Evolutionary conservation across 2,329 filamentous ascomycete genomes (phyloP), one percentile per base, ranked within the genome.

Genomic region (Apiospora saccharicola): DNA sequence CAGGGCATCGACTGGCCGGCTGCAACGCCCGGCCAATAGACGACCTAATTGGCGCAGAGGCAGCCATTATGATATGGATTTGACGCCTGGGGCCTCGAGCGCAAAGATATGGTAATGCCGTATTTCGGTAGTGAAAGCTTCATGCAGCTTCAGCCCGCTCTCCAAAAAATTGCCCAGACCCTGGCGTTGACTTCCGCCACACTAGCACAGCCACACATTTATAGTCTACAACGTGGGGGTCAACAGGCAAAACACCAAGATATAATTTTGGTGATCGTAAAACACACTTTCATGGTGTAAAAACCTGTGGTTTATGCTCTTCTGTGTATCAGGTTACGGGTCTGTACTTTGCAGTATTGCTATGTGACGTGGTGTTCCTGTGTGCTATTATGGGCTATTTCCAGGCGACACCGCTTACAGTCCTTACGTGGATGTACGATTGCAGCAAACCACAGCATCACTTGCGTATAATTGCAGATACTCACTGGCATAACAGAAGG

Each of bases 1-100:
- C 68, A 41, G 73, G 68, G 53, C 76, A 73, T 24, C 68, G 69
- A 67, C 67, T 76, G n/a, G 75, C 71, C 26, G 74, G 64, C 69
- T 75, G 76, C 71, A 79, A 51, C 71, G 80, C 73, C 70, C 80
- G 77, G 69, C 78, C 76, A 70, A 81, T 75, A 49, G 77, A 77
- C 69, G 80, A 78, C 75, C 80, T 77, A 69, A 82, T 70, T 34
- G 77, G 75, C 68, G 73, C 74, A 37, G 78, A 71, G 71, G 76
- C 78, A 68, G 80, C 79, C 81, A 82, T 82, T 69, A 70, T 64
- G 57, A 41, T 70, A 19, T 69, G 67, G 67, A 69, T 70, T 74
- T 71, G 69, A 72, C 70, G 64, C 34, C 41, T 44, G 43, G 51
- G 30, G 70, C 72, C 70, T 49, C 61, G 67, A 26, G 51, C 41